Evolutionary conservation across 176 grass and related monocot species (phyloP), one percentile per base, ranked within the genome.

Genomic region (Tillandsia fasciculata): DNA sequence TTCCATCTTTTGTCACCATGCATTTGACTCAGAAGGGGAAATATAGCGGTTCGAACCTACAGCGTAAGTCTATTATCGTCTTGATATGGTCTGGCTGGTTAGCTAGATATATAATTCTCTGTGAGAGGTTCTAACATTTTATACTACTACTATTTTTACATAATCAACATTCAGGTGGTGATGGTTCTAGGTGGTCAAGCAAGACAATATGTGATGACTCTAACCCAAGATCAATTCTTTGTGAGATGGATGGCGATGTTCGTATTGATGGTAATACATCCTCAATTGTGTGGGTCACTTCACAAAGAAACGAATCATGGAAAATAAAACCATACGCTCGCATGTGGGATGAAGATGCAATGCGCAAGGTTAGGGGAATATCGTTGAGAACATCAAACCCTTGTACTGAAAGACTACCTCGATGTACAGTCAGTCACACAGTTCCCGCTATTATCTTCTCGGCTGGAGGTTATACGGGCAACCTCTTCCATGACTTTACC

Each of bases 381-480:
- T 76, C 61, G 64, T 80, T 22, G 77, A 87, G 51, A 53, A 87
- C 14, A 82, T 71, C 65, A 42, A 81, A 18, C 63, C 52, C 1
- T 0, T 65, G 42, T 0, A 11, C 10, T 15, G 42, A 54, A 14
- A 59, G 70, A 18, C 52, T 63, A 14, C 83, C 78, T 1, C 22
- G 2, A 28, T 95, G 90, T 76, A 81, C 51, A 42, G 74, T 33
- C 0, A 74, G 53, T 24, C 72, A 86, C 64, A 79, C 71, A 66
- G 71, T 85, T 48, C 75, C 91, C 0, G 81, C 91, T 33, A 64
- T 90, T 54, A 65, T 87, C 69, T 95, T 95, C 72, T 87, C 86
- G 27, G 80, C 82, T 14, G 78, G 70, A 0, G 86, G 83, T 49
- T 89, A 70, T 70, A 52, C 83, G 8, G 51, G 11, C 0, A 95